Conservation (phyloP, 2,329 filamentous ascomycete species). For the Monosporascus sp. region DNA sequence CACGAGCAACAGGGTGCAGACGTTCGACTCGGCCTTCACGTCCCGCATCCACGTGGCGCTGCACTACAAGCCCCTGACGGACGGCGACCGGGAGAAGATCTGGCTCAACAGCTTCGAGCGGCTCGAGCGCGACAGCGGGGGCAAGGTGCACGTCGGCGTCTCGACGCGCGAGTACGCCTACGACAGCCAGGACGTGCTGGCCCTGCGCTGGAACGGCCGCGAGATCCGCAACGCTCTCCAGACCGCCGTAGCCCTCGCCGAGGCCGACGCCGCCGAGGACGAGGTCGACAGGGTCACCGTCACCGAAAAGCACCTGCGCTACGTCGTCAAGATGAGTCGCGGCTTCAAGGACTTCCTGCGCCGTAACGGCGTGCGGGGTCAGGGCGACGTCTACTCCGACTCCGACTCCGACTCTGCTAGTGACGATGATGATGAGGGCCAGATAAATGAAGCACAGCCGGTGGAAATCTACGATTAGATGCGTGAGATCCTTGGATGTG, state of each 20-base stretch:
- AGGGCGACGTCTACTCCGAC: constrained; percentile 1
- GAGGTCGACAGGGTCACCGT: constrained; percentile 24
- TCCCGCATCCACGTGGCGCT: constrained; percentile 45
- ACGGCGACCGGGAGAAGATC: constrained; percentile 38
- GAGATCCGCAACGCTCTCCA: constrained; percentile 30
- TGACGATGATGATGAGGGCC: constrained; percentile 6
- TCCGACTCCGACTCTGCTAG: constrained; percentile 7
- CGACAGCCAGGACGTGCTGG: constrained; percentile 29
- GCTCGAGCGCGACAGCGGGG: constrained; percentile 34
- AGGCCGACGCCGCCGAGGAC: constrained; percentile 20
- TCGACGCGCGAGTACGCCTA: constrained; percentile 35
- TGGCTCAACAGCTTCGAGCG: constrained; percentile 42
- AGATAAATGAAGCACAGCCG: no score
- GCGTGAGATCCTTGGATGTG: no score
- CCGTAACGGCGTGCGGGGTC: not conserved
- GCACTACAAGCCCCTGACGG: constrained; percentile 36
- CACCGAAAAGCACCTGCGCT: constrained; percentile 28
- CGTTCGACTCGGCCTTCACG: constrained; percentile 43
- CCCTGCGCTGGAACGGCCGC: constrained; percentile 31
- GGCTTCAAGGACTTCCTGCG: constrained; percentile 31
- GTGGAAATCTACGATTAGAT: not conserved
- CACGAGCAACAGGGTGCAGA: constrained; percentile 43
- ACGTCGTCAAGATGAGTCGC: constrained; percentile 32
- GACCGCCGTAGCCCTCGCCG: constrained; percentile 23
- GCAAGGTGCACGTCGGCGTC: constrained; percentile 30